These are phyloP conservation scores for Ilex aquifolium DNA, from an alignment of 257 asterid species.

Conservation along the genomic window DNA sequence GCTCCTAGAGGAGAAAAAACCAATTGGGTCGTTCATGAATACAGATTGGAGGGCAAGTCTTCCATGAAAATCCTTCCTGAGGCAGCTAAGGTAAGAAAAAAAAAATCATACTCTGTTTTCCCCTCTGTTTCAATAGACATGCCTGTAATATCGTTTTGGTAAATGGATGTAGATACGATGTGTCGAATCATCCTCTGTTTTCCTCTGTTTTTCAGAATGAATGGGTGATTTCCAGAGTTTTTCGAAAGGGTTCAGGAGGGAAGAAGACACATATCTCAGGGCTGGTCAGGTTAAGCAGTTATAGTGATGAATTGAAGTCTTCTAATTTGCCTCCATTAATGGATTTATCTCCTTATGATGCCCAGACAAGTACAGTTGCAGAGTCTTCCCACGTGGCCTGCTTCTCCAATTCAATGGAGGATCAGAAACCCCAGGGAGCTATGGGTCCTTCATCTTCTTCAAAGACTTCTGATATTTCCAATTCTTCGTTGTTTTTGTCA, in stretches of 20 bases:
- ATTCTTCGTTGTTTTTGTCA: conserved; percentile 7
- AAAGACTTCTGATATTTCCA: conserved; percentile 5
- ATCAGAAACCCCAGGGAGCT: conserved; percentile 17
- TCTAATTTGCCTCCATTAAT: conserved; percentile 42
- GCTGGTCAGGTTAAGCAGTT: conserved; percentile 27
- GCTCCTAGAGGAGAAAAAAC: conserved; percentile 75
- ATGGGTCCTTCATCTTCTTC: conserved; percentile 19
- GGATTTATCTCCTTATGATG: conserved; percentile 11
- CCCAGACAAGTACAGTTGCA: conserved; percentile 6
- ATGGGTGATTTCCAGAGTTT: conserved; percentile 93
- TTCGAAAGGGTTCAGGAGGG: conserved; percentile 73
- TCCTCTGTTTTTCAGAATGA: conserved; percentile 47
- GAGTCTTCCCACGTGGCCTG: conserved; percentile 50
- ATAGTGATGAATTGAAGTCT: conserved; percentile 14
- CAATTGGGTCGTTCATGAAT: conserved; percentile 78
- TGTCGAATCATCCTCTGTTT: too few species aligned
- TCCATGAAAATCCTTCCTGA: conserved; percentile 31
- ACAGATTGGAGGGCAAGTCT: conserved; percentile 58
- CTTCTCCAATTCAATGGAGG: conserved; percentile 35
- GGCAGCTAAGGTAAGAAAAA: conserved; percentile 35
- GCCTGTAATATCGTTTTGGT: too few species aligned
- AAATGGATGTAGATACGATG: too few species aligned
- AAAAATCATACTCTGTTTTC: conserved; percentile 9
- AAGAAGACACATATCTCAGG: conserved; percentile 70
- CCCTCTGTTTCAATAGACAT: background rate